Percentiles rank a stretch among this genome's conserved stretches.
phyloP scores from a whole-genome alignment of 768 basidiomycete genomes.

The Lentinula sp. region DNA sequence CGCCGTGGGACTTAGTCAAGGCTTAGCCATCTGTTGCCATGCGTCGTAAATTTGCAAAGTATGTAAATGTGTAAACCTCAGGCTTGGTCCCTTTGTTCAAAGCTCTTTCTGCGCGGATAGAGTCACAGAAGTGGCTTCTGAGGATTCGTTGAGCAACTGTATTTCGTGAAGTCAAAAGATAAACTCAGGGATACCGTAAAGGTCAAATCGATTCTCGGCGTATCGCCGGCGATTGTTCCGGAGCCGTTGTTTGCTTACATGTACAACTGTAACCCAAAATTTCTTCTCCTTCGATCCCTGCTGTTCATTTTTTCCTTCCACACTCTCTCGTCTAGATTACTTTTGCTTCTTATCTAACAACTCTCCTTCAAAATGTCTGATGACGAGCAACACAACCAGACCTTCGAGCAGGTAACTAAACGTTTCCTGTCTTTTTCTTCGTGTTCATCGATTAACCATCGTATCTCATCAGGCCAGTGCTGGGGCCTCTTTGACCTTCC shows the following conservation, averaged over 20 bases:
- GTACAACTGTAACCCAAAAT: neutral
- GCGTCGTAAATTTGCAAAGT: neutral
- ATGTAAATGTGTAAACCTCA: too few species aligned
- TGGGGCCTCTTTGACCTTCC: slow-evolving; percentile 74
- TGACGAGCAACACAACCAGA: slow-evolving; percentile 83
- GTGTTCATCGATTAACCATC: slow-evolving; percentile 6
- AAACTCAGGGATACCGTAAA: too few species aligned
- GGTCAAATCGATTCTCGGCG: too few species aligned
- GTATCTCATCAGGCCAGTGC: slow-evolving; percentile 46
- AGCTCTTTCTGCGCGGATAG: too few species aligned
- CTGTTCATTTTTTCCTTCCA: neutral
- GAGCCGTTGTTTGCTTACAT: neutral
- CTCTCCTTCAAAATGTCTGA: slow-evolving; percentile 65
- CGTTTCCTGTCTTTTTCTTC: slow-evolving; percentile 1
- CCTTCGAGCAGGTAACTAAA: slow-evolving; percentile 68
- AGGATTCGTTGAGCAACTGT: too few species aligned
- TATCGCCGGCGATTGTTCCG: neutral
- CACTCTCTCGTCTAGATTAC: slow-evolving; percentile 1
- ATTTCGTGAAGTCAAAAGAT: too few species aligned
- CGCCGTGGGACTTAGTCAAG: neutral
- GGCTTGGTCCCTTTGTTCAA: too few species aligned
- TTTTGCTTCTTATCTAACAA: neutral
- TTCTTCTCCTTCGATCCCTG: neutral
- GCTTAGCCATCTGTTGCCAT: neutral
- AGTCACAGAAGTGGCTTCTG: too few species aligned